Conservation (phyloP, 2,329 filamentous ascomycete species). For the Nannizziopsis arthrosporioides region DNA sequence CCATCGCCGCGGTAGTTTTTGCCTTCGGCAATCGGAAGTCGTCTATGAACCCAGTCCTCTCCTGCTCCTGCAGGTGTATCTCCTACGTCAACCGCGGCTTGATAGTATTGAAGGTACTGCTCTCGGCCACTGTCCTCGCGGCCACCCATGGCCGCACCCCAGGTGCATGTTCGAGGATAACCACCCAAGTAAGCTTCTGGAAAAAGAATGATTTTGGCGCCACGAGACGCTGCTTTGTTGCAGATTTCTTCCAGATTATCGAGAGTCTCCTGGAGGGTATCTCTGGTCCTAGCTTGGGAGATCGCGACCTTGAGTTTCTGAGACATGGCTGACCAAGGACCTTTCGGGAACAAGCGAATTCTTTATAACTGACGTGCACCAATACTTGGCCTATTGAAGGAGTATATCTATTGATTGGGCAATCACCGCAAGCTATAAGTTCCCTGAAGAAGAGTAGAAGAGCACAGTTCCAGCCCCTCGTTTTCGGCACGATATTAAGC, state of each 20-base stretch:
- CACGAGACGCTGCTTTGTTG: conserved; percentile 47
- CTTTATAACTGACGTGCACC: too few species aligned
- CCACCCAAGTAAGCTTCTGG: conserved; percentile 88
- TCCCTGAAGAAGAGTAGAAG: too few species aligned
- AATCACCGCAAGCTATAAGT: too few species aligned
- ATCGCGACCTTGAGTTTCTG: conserved; percentile 35
- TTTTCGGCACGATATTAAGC: too few species aligned
- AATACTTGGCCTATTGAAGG: background rate
- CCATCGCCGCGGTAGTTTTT: conserved; percentile 55
- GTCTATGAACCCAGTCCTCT: conserved; percentile 56
- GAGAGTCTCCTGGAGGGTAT: conserved; percentile 47
- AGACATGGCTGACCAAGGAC: conserved; percentile 23
- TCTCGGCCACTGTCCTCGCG: conserved; percentile 60
- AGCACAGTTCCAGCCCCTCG: too few species aligned
- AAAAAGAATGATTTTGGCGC: conserved; percentile 64
- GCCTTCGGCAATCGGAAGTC: conserved; percentile 43
- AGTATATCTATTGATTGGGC: background rate
- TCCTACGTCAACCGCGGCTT: conserved; percentile 67
- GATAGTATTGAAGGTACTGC: conserved; percentile 72
- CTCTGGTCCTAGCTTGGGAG: conserved; percentile 37
- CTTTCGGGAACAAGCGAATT: background rate
- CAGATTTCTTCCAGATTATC: conserved; percentile 53
- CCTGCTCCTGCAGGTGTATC: conserved; percentile 63
- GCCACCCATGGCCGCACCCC: conserved; percentile 62
- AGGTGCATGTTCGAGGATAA: conserved; percentile 70